These are phyloP conservation scores for Amanita thiersii DNA, from an alignment of 768 basidiomycete genomes.

Conservation along the genomic window DNA sequence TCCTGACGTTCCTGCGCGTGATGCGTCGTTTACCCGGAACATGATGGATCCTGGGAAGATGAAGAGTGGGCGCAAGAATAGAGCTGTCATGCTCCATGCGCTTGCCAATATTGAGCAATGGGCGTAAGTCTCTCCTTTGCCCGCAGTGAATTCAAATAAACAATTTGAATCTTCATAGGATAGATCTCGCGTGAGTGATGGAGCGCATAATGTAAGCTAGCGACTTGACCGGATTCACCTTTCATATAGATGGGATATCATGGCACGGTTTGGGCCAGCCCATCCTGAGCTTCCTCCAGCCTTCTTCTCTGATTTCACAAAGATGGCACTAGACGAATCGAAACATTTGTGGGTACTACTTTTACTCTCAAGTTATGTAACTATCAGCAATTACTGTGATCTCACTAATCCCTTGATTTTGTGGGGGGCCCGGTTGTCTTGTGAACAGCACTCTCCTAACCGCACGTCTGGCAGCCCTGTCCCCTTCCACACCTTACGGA, in stretches of 20 bases:
- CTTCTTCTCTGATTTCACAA: conserved; percentile 77
- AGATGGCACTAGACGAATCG: conserved; percentile 82
- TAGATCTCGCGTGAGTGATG: conserved; percentile 58
- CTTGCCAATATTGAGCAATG: conserved; percentile 84
- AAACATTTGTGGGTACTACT: conserved; percentile 54
- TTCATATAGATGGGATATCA: conserved; percentile 68
- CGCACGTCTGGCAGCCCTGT: conserved; percentile 50
- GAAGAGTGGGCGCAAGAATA: conserved; percentile 45
- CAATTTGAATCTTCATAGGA: conserved; percentile 26
- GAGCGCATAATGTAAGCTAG: background rate
- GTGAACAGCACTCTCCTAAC: conserved; percentile 56
- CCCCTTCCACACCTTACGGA: conserved; percentile 64
- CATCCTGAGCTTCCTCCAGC: conserved; percentile 57
- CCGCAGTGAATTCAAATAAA: background rate
- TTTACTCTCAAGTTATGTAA: background rate
- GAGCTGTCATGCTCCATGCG: conserved; percentile 72
- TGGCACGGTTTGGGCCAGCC: conserved; percentile 62
- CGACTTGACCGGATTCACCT: background rate
- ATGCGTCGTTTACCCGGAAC: conserved; percentile 39
- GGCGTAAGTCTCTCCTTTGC: conserved; percentile 50
- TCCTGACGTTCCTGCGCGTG: conserved; percentile 58
- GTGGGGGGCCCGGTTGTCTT: too few relatives aligned
- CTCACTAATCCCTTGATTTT: background rate
- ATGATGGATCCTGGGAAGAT: conserved; percentile 55
- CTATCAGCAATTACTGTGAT: background rate